Percentiles rank a stretch among this genome's conserved stretches.
Evolutionary conservation across 441 rosid species (phyloP).

Genomic region (Eutrema salsugineum): DNA sequence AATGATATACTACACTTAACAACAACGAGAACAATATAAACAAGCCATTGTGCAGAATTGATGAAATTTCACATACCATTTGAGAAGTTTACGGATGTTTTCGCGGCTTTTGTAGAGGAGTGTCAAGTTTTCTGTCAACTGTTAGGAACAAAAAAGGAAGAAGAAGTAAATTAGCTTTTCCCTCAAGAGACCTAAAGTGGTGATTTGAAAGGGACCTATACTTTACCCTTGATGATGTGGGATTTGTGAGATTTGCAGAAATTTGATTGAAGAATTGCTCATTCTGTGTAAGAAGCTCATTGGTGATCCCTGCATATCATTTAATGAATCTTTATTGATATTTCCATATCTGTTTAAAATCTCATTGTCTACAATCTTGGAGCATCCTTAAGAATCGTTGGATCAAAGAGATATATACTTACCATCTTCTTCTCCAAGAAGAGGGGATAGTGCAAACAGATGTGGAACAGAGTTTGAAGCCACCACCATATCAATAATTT

Average conservation of each 20-base stretch:
- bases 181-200: neutral
- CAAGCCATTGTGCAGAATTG: neutral
- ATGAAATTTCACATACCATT: constrained; percentile 36
- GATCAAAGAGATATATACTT: neutral
- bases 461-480: constrained; percentile 4
- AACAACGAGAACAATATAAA: neutral
- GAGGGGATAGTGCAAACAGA: neutral
- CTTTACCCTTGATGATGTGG: constrained; percentile 49
- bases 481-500: constrained; percentile 5
- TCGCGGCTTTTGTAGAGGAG: constrained; percentile 43
- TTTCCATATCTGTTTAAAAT: neutral
- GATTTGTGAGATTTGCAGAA: constrained; percentile 38
- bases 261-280: constrained; percentile 44
- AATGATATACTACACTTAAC: neutral
- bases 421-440: constrained; percentile 4
- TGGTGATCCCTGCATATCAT: constrained; percentile 22
- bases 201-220: neutral
- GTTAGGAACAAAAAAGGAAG: neutral
- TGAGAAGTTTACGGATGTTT: constrained; percentile 42
- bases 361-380: neutral
- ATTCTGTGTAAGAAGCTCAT: constrained; percentile 65
- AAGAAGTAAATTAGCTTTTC: neutral
- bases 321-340: neutral
- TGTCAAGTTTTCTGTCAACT: constrained; percentile 46
- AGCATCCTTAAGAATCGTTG: neutral